Base-by-base conservation (phyloP, 371 early-diverging fungal genomes). In the Mucor piriformis region DNA sequence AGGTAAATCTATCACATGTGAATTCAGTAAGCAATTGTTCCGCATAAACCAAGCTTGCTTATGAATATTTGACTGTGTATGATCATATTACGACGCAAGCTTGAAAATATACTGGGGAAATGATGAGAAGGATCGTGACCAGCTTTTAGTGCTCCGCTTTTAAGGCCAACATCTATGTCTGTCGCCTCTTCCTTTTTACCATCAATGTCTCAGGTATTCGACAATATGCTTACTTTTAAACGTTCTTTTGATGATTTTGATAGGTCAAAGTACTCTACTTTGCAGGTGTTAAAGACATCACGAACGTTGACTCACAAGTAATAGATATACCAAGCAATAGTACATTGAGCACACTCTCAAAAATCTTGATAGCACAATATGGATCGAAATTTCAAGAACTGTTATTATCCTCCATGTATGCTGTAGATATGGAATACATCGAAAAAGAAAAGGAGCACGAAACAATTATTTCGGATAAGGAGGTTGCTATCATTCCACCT, bases 401-500 rank as follows among this genome's bases (percentile, higher is more conserved):
- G 7, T 57, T 88, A 21, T 71, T 79, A 5, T 73, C 74, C 3
- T 77, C 83, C 16, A 73, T 88, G 76, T 75, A 84, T 62, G 87
- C 90, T 0, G 70, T 90, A 34, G 86, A 92, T 66, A 78, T 87
- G 81, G 88, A 88, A 29, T 90, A 89, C 61, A 73, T 84, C 44
- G 81, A 79, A 13, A 70, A 77, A 21, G 58, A 82, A 10, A 47
- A 69, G 3, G 74, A 77, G 35, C 24, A 54, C 0, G 52, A 24
- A 0, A 76, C 73, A 21, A 29, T 54, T 0, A 50, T 90, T 7
- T 71, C 73, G 20, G 73, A 70, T 7, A 73, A 67, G 23, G 83
- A 88, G 58, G 71, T 91, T 1, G 91, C 84, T 6, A 73, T 92
- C 35, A 89, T 92, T 18, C 89, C 92, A 13, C 91, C 88, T 16